Percentiles rank a stretch among this genome's conserved stretches.
These are phyloP conservation scores for Mortierella hygrophila DNA, from an alignment of 192 early-diverging fungal species.

Conservation along the genomic window DNA sequence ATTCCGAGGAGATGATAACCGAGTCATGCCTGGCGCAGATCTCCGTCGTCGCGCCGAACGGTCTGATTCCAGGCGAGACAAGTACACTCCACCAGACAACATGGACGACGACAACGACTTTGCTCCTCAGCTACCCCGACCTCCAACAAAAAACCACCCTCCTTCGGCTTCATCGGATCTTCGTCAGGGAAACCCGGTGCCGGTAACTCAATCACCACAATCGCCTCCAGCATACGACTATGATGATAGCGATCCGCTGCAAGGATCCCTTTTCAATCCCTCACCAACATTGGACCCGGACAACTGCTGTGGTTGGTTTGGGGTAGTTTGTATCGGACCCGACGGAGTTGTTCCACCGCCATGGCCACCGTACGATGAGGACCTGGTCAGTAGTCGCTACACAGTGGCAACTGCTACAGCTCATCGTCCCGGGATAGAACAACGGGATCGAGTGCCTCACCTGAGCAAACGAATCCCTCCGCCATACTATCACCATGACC, in stretches of 20 bases:
- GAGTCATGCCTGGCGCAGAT: not conserved
- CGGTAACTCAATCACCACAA: not conserved
- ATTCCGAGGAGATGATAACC: not conserved
- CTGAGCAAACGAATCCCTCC: not conserved
- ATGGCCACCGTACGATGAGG: slow-evolving; percentile 44
- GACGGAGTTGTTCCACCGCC: slow-evolving; percentile 31
- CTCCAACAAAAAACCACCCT: not conserved
- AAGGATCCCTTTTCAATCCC: not conserved
- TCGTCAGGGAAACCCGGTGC: not conserved
- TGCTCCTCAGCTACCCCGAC: not conserved
- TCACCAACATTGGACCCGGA: slow-evolving; percentile 11
- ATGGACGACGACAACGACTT: not conserved
- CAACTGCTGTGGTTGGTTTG: slow-evolving; percentile 46
- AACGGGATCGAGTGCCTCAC: not conserved
- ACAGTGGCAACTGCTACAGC: not conserved
- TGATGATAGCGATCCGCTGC: not conserved
- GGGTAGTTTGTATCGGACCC: slow-evolving; percentile 46
- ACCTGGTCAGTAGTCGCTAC: slow-evolving; percentile 20
- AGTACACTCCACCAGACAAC: not conserved
- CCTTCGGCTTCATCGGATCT: not conserved
- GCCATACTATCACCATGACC: slow-evolving; percentile 11
- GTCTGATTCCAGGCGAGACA: not conserved
- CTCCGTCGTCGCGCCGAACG: not conserved
- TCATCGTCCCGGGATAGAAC: not conserved
- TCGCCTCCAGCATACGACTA: not conserved